phyloP scores from a whole-genome alignment of 2,329 filamentous ascomycete genomes.

The Hypomyces perniciosus region DNA sequence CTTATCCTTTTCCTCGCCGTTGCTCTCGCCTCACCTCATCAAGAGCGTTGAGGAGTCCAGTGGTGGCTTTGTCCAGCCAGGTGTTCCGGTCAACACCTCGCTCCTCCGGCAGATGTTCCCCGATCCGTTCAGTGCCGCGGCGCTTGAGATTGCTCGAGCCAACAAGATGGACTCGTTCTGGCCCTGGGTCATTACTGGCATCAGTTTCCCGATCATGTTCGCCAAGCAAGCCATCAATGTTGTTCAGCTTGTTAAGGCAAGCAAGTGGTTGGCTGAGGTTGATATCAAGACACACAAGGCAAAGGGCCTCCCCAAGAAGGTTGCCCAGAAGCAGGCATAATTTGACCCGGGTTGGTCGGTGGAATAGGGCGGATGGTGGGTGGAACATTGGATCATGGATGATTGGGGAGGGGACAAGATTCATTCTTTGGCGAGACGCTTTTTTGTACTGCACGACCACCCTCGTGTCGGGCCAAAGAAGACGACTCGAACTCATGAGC shows the following conservation, averaged over 20 bases:
- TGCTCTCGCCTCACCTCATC: slow-evolving; percentile 78
- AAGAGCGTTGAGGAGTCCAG: slow-evolving; percentile 50
- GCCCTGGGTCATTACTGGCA: slow-evolving; percentile 65
- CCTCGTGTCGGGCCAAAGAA: background rate
- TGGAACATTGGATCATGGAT: no score
- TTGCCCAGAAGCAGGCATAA: slow-evolving; percentile 17
- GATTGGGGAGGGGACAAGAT: no score
- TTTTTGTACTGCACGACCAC: no score
- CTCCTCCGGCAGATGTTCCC: slow-evolving; percentile 71
- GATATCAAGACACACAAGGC: slow-evolving; percentile 60
- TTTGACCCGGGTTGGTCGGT: no score
- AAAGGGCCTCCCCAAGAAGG: slow-evolving; percentile 47
- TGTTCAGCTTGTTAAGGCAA: slow-evolving; percentile 88
- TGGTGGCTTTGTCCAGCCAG: slow-evolving; percentile 53
- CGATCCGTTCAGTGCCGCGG: slow-evolving; percentile 85
- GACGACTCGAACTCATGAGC: background rate
- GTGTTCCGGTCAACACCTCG: slow-evolving; percentile 63
- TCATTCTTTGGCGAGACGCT: background rate
- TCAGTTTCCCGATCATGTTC: slow-evolving; percentile 82
- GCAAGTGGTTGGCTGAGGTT: slow-evolving; percentile 87
- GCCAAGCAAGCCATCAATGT: slow-evolving; percentile 93
- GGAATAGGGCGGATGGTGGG: no score
- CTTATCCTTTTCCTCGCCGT: slow-evolving; percentile 89
- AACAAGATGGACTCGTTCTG: slow-evolving; percentile 80
- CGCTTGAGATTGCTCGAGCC: slow-evolving; percentile 83